These are phyloP conservation scores for Gentiana macrophylla DNA, from an alignment of 257 asterid genomes.

Conservation along the genomic window DNA sequence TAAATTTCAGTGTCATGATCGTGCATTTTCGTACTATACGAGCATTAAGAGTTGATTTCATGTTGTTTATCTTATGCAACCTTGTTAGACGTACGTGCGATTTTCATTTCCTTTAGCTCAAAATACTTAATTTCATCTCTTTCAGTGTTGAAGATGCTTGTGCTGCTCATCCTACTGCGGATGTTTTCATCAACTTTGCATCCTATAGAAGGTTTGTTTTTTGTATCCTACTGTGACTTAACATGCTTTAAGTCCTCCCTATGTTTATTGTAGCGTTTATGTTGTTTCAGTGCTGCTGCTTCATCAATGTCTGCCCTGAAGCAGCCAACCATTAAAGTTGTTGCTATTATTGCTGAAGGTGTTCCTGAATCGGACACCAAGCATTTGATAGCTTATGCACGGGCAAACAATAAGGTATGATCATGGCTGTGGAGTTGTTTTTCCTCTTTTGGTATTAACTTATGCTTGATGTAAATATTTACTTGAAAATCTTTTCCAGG, in stretches of 20 bases:
- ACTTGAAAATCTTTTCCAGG: constrained; percentile 33
- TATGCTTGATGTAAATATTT: constrained; percentile 5
- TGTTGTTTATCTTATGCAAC: too few species aligned
- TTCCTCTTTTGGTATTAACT: neutral
- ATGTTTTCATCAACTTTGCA: constrained; percentile 98
- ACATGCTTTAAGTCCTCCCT: neutral
- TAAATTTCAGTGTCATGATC: neutral
- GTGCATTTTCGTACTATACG: too few species aligned
- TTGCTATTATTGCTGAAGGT: constrained; percentile 98
- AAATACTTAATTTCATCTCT: constrained; percentile 5
- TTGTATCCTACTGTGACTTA: constrained; percentile 7
- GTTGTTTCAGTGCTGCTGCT: constrained; percentile 87
- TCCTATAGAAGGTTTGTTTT: constrained; percentile 83
- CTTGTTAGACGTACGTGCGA: too few species aligned
- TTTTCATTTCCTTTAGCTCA: neutral
- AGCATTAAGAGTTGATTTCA: too few species aligned
- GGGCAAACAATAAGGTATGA: constrained; percentile 85
- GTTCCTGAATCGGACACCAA: constrained; percentile 94
- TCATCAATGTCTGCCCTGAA: constrained; percentile 94
- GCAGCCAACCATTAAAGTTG: constrained; percentile 95
- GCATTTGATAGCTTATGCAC: constrained; percentile 94
- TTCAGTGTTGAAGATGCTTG: constrained; percentile 89
- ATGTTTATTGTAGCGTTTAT: constrained; percentile 8
- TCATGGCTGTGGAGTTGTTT: constrained; percentile 4
- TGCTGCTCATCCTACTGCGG: constrained; percentile 96